These are phyloP conservation scores for Prunus mira DNA, from an alignment of 306 rosid genomes.

Conservation along the genomic window DNA sequence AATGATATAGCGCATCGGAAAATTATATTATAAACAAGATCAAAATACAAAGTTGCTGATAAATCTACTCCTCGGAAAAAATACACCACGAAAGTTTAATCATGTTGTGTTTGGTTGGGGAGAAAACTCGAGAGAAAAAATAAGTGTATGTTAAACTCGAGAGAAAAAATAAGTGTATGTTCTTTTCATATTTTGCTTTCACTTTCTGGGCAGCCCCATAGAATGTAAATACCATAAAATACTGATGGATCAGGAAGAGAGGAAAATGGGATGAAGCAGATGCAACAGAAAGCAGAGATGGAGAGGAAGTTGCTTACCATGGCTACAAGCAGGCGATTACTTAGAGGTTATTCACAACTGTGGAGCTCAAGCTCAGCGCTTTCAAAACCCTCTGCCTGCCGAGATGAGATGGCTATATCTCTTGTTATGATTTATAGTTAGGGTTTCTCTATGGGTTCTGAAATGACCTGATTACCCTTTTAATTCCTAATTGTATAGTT, in stretches of 20 bases:
- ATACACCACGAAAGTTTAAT: no score
- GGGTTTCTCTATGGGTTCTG: slow-evolving; percentile 1
- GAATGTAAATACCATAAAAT: neutral
- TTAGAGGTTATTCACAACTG: neutral
- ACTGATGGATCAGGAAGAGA: neutral
- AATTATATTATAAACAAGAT: neutral
- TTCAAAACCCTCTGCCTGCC: neutral
- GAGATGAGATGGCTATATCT: no score
- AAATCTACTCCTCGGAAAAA: neutral
- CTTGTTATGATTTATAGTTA: neutral
- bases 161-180: neutral
- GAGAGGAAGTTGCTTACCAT: slow-evolving; percentile 10
- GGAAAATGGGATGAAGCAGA: neutral
- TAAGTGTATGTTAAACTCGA: neutral
- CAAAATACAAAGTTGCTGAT: neutral
- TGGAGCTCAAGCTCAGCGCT: neutral
- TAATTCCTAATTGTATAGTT: no score
- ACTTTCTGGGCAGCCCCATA: neutral
- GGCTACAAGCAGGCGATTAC: slow-evolving; percentile 1
- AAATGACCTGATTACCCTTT: slow-evolving; percentile 24
- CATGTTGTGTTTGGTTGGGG: neutral
- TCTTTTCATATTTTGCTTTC: neutral
- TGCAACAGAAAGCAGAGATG: neutral
- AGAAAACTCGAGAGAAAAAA: neutral
- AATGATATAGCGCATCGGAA: neutral